Percentiles rank a stretch among this genome's conserved stretches.
Evolutionary conservation across 2,329 filamentous ascomycete species (phyloP).

Genomic region (Colletotrichum aenigma): DNA sequence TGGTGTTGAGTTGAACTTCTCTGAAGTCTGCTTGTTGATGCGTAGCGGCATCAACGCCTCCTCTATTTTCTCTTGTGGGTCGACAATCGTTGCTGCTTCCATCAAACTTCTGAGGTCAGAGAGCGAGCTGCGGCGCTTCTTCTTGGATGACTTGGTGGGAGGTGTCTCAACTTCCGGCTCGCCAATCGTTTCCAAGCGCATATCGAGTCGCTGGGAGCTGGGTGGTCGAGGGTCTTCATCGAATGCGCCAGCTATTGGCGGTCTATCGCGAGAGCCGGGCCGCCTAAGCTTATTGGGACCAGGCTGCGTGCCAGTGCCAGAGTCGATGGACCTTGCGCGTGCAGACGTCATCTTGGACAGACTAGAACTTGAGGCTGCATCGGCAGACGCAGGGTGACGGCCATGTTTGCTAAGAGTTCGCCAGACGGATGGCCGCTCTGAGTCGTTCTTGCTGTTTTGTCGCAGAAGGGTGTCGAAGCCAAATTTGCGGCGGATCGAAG

Average conservation of each 20-base stretch:
- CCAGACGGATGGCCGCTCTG: constrained; percentile 80
- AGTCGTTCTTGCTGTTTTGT: constrained; percentile 76
- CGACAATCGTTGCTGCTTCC: constrained; percentile 60
- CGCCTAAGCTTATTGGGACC: constrained; percentile 56
- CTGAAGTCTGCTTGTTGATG: constrained; percentile 57
- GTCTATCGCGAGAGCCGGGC: constrained; percentile 63
- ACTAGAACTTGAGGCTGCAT: constrained; percentile 61
- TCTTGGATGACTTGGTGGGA: constrained; percentile 54
- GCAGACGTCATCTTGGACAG: constrained; percentile 68
- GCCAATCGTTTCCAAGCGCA: constrained; percentile 62
- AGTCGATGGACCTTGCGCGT: constrained; percentile 80
- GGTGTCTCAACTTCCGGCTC: constrained; percentile 51
- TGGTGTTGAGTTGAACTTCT: constrained; percentile 61
- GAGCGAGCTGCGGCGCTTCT: constrained; percentile 88
- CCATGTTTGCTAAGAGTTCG: constrained; percentile 85
- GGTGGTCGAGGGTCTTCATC: constrained; percentile 61
- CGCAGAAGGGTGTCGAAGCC: constrained; percentile 78
- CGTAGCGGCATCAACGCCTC: constrained; percentile 52
- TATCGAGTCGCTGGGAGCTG: constrained; percentile 62
- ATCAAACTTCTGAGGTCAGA: constrained; percentile 82
- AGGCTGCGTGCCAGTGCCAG: constrained; percentile 58
- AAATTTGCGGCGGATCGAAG: constrained; percentile 83
- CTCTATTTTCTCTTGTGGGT: constrained; percentile 37
- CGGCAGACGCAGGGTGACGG: constrained; percentile 64
- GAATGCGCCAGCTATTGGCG: constrained; percentile 65